These are phyloP conservation scores for Fusarium paranaense DNA, from an alignment of 2,329 filamentous ascomycete species.

Conservation along the genomic window DNA sequence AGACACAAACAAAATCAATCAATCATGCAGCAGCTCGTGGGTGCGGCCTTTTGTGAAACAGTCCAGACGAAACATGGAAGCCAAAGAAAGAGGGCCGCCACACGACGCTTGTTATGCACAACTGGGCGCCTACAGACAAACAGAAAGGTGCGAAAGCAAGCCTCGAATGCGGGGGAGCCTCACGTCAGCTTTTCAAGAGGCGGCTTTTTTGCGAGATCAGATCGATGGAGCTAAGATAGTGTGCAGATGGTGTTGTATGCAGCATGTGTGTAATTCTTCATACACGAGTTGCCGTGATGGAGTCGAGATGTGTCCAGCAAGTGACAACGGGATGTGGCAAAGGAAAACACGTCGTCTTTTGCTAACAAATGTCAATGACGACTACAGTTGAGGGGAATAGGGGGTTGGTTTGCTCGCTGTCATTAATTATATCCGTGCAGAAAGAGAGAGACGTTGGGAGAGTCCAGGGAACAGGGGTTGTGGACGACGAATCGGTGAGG, in stretches of 20 bases:
- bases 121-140: neutral
- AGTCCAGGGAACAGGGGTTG: neutral
- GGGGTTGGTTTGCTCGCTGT: constrained; percentile 10
- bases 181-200: neutral
- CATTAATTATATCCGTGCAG: constrained; percentile 2
- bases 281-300: neutral
- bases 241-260: neutral
- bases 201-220: neutral
- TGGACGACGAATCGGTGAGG: neutral
- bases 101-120: constrained; percentile 6
- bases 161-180: constrained; percentile 9
- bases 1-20: neutral
- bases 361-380: constrained; percentile 4
- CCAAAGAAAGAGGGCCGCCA: neutral
- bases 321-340: neutral
- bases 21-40: neutral
- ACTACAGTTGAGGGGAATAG: constrained; percentile 9
- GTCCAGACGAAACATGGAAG: neutral
- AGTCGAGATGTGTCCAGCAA: neutral
- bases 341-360: neutral
- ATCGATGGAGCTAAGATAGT: neutral
- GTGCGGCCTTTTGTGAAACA: constrained; percentile 5
- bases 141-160: neutral
- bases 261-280: neutral
- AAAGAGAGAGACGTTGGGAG: neutral